Base-by-base conservation (phyloP, 345 rosid genomes). In the Moricandia arvensis region DNA sequence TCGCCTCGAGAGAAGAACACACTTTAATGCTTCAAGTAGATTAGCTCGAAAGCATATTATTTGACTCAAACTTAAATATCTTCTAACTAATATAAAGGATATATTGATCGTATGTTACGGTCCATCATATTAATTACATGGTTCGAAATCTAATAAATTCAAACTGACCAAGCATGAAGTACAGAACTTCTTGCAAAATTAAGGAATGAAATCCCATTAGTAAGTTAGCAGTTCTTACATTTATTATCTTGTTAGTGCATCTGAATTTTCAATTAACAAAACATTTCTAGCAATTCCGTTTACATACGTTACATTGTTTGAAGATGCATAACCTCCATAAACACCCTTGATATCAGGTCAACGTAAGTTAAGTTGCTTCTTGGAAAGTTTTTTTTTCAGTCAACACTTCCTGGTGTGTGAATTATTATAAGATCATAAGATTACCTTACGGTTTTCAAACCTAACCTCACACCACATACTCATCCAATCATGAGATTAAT, bases 141-240 rank as follows among this genome's bases (percentile, higher is more conserved):
- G n/a, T n/a, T n/a, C n/a, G n/a, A n/a, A n/a, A n/a, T n/a, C n/a
- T n/a, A n/a, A n/a, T n/a, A n/a, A n/a, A n/a, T n/a, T n/a, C n/a
- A n/a, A n/a, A n/a, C n/a, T n/a, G n/a, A n/a, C n/a, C 24, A 1
- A 21, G 1, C 24, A 21, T 21, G n/a, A n/a, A n/a, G n/a, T n/a
- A n/a, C n/a, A n/a, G n/a, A n/a, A n/a, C n/a, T n/a, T n/a, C n/a
- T n/a, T n/a, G n/a, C n/a, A n/a, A n/a, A n/a, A 71, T 86, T 86
- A 69, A 80, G 86, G 75, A 86, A 82, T 72, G 87, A 84, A 85
- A 86, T 87, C 85, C 82, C 88, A 88, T 80, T 88, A 91, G 90
- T 86, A 75, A 81, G 85, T 61, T 18, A 45, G 17, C 57, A 21
- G 2, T 69, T 55, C 7, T 63, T 10, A 54, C 51, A 66, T 13